Evolutionary conservation across 2,329 filamentous ascomycete genomes (phyloP).

Genomic region (Penicillium glabrum): DNA sequence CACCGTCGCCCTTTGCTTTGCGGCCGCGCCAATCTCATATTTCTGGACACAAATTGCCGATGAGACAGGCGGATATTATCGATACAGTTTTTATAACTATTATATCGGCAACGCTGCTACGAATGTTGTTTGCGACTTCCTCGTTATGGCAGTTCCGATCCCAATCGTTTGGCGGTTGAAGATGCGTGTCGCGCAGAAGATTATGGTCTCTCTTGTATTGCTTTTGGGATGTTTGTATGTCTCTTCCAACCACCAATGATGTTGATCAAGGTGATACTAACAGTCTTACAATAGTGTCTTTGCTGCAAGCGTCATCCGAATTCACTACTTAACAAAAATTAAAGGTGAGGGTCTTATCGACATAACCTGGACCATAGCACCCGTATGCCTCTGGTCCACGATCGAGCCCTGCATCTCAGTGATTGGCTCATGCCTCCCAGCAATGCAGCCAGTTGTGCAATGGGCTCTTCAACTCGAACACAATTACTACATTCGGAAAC

Average conservation of each 20-base stretch:
- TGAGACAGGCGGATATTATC: background rate
- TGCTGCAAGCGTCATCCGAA: conserved; percentile 5
- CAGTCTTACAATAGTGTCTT: conserved; percentile 4
- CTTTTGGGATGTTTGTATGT: conserved; percentile 8
- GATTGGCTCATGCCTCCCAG: conserved; percentile 11
- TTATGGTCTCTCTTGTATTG: conserved; percentile 4
- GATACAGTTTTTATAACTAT: conserved; percentile 8
- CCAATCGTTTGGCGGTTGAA: conserved; percentile 9
- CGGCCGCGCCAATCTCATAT: conserved; percentile 5
- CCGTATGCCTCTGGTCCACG: conserved; percentile 11
- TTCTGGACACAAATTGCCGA: conserved; percentile 7
- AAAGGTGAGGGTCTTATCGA: background rate
- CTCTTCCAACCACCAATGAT: background rate
- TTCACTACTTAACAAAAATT: conserved; percentile 7
- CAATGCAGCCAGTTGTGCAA: conserved; percentile 15
- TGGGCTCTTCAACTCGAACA: conserved; percentile 6
- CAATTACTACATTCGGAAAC: background rate
- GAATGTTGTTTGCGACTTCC: conserved; percentile 8
- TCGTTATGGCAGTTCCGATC: conserved; percentile 8
- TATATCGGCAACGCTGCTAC: conserved; percentile 11
- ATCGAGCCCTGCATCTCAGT: conserved; percentile 11
- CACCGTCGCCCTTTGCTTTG: conserved; percentile 2
- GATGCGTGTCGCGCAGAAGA: conserved; percentile 9
- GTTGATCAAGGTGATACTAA: background rate
- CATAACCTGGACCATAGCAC: conserved; percentile 7